Percentiles rank a stretch among this genome's conserved stretches.
These are phyloP conservation scores for Symbiotaphrina buchneri DNA, from an alignment of 495 filamentous ascomycete species.

Conservation along the genomic window DNA sequence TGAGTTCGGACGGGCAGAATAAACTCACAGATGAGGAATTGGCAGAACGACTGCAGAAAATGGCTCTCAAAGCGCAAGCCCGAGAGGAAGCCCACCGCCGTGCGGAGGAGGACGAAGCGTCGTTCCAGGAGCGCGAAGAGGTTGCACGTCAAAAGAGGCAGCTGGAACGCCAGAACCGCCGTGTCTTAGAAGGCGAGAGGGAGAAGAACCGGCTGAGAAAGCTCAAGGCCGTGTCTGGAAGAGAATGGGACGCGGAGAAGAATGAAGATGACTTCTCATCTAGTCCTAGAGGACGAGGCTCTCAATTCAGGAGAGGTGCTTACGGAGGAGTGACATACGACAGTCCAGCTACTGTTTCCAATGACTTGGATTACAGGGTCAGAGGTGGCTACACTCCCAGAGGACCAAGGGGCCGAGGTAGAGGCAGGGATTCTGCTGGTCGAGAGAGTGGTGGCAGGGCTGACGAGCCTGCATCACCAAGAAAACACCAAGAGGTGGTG, in stretches of 20 bases:
- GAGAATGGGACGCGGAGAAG: constrained; percentile 65
- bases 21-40: constrained; percentile 53
- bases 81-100: constrained; percentile 36
- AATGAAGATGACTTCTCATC: constrained; percentile 31
- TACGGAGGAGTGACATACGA: constrained; percentile 27
- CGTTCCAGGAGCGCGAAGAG: constrained; percentile 41
- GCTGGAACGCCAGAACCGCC: constrained; percentile 29
- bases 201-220: constrained; percentile 53
- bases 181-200: constrained; percentile 43
- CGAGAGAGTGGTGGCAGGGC: not conserved
- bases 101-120: constrained; percentile 44
- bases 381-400: not conserved
- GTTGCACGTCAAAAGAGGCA: constrained; percentile 27
- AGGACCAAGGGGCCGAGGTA: constrained; percentile 6
- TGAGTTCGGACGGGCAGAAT: constrained; percentile 17
- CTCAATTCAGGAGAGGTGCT: constrained; percentile 26
- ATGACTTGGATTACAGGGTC: constrained; percentile 4
- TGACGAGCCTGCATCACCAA: too few relatives aligned
- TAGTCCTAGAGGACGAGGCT: constrained; percentile 19
- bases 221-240: constrained; percentile 34
- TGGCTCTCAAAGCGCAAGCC: constrained; percentile 31
- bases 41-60: constrained; percentile 30
- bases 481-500: too few relatives aligned
- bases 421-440: constrained; percentile 11
- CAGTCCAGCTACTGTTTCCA: not conserved